Base-by-base conservation (phyloP, 2,329 filamentous ascomycete species). In the Fusarium equiseti region DNA sequence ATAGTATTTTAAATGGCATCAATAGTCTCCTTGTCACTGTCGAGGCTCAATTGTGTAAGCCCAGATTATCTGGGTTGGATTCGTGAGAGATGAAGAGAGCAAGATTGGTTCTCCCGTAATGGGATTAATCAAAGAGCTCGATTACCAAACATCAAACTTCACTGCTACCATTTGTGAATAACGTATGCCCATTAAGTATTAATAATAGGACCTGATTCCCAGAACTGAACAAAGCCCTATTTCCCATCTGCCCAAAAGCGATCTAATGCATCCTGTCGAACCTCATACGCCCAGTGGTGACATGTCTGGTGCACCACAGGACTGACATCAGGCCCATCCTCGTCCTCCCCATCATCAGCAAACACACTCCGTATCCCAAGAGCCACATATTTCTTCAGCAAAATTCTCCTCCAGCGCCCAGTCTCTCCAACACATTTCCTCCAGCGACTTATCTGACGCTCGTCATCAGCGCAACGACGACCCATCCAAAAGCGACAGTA, bases 361-460 rank as follows among this genome's bases (percentile, higher is more conserved):
- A 66, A 66, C 0, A 66, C 63, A 4, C 62, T 66, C 2, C 62
- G 31, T 55, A 66, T 66, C 5, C 63, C 62, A 13, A 66, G 43
- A 8, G 55, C 4, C 16, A 66, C 49, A 0, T 66, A 66, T 18
- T 66, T 66, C 27, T 66, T 66, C 0, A 66, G 55, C 7, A 66
- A 10, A 2, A 55, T 66, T 1, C 63, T 29, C 9, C 63, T 48
- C 63, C 63, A 66, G n/a, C 63, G 63, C 2, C 63, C 63, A 2
- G 55, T 66, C 4, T 61, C 63, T 1, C 63, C 63, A 11, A 66
- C 63, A 8, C 63, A 66, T 18, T 66, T 66, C 42, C 55, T 66
- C 63, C 63, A 66, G 3, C 63, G 63, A n/a, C 62, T 61, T n/a
- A 66, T 66, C 11, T 66, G 63, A 0, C 63, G 62, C 31, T 66